Percentiles rank a stretch among this genome's conserved stretches.
Conservation (phyloP, 2,329 filamentous ascomycete species). For the Fusarium pseudonygamai region DNA sequence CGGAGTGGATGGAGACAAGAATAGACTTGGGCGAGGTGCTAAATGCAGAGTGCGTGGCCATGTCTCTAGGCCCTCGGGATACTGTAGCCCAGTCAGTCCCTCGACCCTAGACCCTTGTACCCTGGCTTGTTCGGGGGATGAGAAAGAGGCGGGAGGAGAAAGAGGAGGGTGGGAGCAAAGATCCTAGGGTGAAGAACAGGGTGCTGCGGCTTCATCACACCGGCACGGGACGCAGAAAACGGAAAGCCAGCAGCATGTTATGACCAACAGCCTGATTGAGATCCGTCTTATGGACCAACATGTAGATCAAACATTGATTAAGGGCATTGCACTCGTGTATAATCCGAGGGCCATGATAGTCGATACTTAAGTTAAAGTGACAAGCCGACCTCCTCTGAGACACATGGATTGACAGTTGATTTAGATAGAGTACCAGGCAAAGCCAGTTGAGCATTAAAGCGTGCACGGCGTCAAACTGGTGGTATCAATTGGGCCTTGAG, state of each 20-base stretch:
- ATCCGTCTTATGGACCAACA: background rate
- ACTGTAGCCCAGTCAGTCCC: slow-evolving; percentile 30
- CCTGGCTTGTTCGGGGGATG: slow-evolving; percentile 22
- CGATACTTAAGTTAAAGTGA: slow-evolving; percentile 10
- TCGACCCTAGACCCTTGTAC: slow-evolving; percentile 32
- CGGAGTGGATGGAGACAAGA: slow-evolving; percentile 41
- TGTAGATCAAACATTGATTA: slow-evolving; percentile 14
- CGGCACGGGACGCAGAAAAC: slow-evolving; percentile 33
- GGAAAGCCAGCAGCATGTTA: slow-evolving; percentile 15
- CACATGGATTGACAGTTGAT: slow-evolving; percentile 12
- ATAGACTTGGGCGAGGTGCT: slow-evolving; percentile 38
- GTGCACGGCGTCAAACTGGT: slow-evolving; percentile 28
- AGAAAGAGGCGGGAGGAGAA: slow-evolving; percentile 14
- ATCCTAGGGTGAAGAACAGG: slow-evolving; percentile 15
- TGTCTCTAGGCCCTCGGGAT: slow-evolving; percentile 22
- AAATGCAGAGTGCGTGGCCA: slow-evolving; percentile 29
- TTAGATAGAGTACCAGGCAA: slow-evolving; percentile 7
- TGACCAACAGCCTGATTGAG: slow-evolving; percentile 9
- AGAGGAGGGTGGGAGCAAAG: slow-evolving; percentile 32
- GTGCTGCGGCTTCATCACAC: slow-evolving; percentile 36
- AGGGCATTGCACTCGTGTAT: background rate
- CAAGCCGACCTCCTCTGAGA: background rate
- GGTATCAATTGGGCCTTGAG: slow-evolving; percentile 14
- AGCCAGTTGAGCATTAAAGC: slow-evolving; percentile 1
- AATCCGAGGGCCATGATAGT: background rate